phyloP scores from a whole-genome alignment of 176 grass and related monocot genomes.

The Areca catechu region DNA sequence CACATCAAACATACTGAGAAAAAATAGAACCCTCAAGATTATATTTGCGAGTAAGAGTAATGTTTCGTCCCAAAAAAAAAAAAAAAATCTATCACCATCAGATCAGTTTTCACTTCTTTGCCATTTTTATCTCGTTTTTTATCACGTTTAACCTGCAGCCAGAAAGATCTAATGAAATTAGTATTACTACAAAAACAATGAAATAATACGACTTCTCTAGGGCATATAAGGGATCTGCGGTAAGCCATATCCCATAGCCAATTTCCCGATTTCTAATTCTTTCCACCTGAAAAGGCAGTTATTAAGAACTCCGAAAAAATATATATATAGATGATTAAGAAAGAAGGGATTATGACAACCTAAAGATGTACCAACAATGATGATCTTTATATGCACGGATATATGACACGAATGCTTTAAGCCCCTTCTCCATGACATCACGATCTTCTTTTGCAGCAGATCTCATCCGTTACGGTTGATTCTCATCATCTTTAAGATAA shows the following conservation, averaged over 20 bases:
- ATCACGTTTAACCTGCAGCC: too few relatives aligned
- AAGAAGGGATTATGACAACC: conserved; percentile 10
- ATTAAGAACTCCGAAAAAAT: neutral
- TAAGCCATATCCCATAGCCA: conserved; percentile 92
- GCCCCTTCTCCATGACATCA: conserved; percentile 90
- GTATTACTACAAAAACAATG: too few relatives aligned
- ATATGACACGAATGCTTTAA: conserved; percentile 89
- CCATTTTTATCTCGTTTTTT: too few relatives aligned
- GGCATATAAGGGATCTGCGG: conserved; percentile 87
- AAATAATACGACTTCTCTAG: too few relatives aligned
- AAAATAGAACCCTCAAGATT: too few relatives aligned
- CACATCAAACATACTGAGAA: too few relatives aligned
- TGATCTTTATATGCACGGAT: conserved; percentile 93
- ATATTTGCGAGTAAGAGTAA: too few relatives aligned
- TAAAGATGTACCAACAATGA: conserved; percentile 91
- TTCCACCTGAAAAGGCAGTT: conserved; percentile 48
- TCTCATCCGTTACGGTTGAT: conserved; percentile 49
- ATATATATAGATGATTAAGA: neutral
- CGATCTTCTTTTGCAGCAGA: conserved; percentile 67
- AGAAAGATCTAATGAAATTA: too few relatives aligned
- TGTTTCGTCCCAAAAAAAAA: too few relatives aligned
- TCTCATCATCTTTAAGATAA: conserved; percentile 4
- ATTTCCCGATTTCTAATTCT: conserved; percentile 70
- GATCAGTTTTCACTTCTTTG: too few relatives aligned
- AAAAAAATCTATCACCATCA: too few relatives aligned